phyloP scores from a whole-genome alignment of 345 rosid species.

The Eucalyptus lansdowneana region DNA sequence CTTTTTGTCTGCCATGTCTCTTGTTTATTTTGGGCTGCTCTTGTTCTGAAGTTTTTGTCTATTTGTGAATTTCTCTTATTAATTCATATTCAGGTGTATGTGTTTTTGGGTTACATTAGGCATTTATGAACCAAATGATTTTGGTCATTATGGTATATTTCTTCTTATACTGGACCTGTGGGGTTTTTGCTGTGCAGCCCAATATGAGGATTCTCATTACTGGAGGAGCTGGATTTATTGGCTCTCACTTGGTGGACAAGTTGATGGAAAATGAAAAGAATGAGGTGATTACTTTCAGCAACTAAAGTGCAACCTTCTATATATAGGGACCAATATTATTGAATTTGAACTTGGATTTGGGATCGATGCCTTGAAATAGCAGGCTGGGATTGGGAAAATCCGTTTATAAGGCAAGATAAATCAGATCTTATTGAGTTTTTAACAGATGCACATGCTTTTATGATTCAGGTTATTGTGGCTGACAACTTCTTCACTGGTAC shows the following conservation, averaged over 20 bases:
- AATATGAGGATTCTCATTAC: conserved; percentile 91
- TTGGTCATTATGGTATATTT: background rate
- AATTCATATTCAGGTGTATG: background rate
- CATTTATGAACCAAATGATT: background rate
- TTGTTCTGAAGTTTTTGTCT: background rate
- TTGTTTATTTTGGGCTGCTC: background rate
- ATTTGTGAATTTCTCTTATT: background rate
- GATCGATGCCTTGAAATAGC: background rate
- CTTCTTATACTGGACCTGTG: background rate
- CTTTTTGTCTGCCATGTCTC: background rate
- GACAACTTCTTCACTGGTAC: conserved; percentile 93
- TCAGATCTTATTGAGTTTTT: background rate
- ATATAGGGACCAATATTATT: background rate
- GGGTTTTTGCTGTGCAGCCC: conserved; percentile 31
- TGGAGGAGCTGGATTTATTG: conserved; percentile 99
- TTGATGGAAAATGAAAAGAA: conserved; percentile 94
- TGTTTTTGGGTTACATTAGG: background rate
- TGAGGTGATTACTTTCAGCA: background rate
- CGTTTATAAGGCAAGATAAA: background rate
- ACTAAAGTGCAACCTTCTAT: background rate
- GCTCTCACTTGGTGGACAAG: conserved; percentile 91
- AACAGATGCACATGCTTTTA: background rate
- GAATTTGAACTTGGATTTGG: background rate
- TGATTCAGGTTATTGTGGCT: conserved; percentile 58
- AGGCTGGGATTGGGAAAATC: background rate